These are phyloP conservation scores for Trypanosoma rangeli DNA, from an alignment of 208 protist genomes.

Conservation along the genomic window DNA sequence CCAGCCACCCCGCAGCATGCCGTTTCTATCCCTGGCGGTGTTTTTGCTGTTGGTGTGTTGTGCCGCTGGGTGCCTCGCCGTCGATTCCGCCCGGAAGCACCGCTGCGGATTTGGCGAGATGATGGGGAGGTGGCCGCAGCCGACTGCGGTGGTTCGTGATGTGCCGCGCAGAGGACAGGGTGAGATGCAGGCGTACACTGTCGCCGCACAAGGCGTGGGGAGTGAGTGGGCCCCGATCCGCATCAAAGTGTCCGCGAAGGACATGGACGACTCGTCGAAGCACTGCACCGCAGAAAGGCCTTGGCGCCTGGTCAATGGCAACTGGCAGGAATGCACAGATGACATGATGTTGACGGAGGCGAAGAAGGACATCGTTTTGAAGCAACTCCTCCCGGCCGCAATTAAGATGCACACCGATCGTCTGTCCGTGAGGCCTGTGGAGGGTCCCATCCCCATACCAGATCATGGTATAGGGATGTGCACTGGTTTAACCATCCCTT, in stretches of 20 bases:
- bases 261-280: not conserved
- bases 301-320: constrained; percentile 19
- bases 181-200: constrained; percentile 5
- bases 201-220: not conserved
- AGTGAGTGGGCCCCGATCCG: not conserved
- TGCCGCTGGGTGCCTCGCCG: not conserved
- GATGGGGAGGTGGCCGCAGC: not conserved
- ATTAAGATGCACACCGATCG: constrained; percentile 44
- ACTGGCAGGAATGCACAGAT: too few species aligned
- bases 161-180: not conserved
- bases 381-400: constrained; percentile 36
- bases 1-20: not conserved
- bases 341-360: constrained; percentile 36
- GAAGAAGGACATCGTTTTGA: constrained; percentile 30
- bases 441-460: constrained; percentile 18
- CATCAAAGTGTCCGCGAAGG: not conserved
- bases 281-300: constrained; percentile 40
- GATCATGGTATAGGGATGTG: not conserved
- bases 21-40: not conserved
- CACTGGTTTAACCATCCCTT: constrained; percentile 42
- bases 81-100: not conserved
- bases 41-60: constrained; percentile 1
- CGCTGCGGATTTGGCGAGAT: constrained; percentile 6
- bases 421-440: constrained; percentile 40
- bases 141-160: constrained; percentile 1